These are phyloP conservation scores for Crucihimalaya himalaica DNA, from an alignment of 345 rosid species.

Conservation along the genomic window DNA sequence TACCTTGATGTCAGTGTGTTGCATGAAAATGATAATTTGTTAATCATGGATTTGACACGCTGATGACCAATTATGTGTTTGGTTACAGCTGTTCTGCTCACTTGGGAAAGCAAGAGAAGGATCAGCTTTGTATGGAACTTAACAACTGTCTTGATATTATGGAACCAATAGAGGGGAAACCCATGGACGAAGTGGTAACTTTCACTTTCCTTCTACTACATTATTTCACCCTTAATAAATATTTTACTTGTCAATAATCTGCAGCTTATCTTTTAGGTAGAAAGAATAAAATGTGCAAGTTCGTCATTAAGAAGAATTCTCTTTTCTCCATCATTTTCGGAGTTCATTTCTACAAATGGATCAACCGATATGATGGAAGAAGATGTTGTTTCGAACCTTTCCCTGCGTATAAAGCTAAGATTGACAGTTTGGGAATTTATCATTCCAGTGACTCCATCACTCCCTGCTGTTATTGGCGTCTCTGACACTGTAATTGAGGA, in stretches of 20 bases:
- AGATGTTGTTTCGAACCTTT: slow-evolving; percentile 82
- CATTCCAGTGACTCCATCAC: slow-evolving; percentile 90
- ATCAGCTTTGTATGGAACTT: slow-evolving; percentile 61
- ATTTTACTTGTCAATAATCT: slow-evolving; percentile 40
- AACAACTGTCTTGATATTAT: slow-evolving; percentile 64
- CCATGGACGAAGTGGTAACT: slow-evolving; percentile 74
- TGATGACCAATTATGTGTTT: slow-evolving; percentile 18
- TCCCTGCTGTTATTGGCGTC: slow-evolving; percentile 98
- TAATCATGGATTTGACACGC: slow-evolving; percentile 10
- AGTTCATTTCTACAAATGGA: slow-evolving; percentile 78
- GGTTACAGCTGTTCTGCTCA: slow-evolving; percentile 50
- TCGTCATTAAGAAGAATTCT: slow-evolving; percentile 80
- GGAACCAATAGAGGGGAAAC: slow-evolving; percentile 74
- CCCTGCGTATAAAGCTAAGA: slow-evolving; percentile 73
- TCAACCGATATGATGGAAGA: slow-evolving; percentile 88
- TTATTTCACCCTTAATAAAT: neutral
- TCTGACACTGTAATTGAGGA: slow-evolving; percentile 98
- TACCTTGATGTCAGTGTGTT: neutral
- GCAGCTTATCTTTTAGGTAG: slow-evolving; percentile 61
- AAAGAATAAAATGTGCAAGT: slow-evolving; percentile 76
- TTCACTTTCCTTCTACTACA: slow-evolving; percentile 7
- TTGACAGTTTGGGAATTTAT: slow-evolving; percentile 94
- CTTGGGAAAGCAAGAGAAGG: slow-evolving; percentile 65
- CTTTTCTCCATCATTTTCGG: slow-evolving; percentile 82
- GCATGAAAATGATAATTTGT: neutral